A percentile compares a stretch with the other conserved stretches of the same genome.
These are phyloP conservation scores for Corylus americana DNA, from an alignment of 306 rosid genomes.

Conservation along the genomic window DNA sequence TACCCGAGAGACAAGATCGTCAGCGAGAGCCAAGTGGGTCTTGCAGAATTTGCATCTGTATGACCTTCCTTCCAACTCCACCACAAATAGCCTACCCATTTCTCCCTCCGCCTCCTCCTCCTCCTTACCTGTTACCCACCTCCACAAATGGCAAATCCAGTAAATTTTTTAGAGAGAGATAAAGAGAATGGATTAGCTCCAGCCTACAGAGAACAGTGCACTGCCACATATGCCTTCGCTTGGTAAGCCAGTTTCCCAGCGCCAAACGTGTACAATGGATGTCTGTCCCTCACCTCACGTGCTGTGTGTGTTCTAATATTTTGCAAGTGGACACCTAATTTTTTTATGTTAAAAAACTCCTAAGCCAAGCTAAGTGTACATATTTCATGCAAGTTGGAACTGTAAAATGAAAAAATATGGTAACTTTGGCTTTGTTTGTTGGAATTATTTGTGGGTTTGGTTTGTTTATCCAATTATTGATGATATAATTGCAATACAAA, in stretches of 20 bases:
- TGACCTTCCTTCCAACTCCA: conserved; percentile 83
- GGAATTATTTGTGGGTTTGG: too few species aligned
- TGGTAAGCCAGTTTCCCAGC: neutral
- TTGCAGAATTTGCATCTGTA: conserved; percentile 91
- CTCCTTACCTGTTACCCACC: neutral
- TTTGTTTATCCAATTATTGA: too few species aligned
- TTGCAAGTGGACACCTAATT: too few species aligned
- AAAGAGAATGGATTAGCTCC: neutral
- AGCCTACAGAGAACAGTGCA: neutral
- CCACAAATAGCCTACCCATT: conserved; percentile 81
- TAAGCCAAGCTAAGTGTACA: too few species aligned
- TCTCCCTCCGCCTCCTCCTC: neutral
- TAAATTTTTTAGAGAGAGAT: neutral
- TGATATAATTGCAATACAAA: too few species aligned
- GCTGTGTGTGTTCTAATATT: too few species aligned
- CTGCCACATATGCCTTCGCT: neutral
- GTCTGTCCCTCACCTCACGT: neutral
- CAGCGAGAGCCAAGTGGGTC: conserved; percentile 75
- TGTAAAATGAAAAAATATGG: too few species aligned
- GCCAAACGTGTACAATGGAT: neutral
- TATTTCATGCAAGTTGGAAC: too few species aligned
- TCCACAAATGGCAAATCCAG: neutral
- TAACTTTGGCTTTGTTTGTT: too few species aligned
- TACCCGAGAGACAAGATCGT: conserved; percentile 81
- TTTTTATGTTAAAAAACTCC: too few species aligned